Percentiles rank a stretch among this genome's conserved stretches.
phyloP scores from a whole-genome alignment of 345 rosid genomes.

The Stellera chamaejasme region DNA sequence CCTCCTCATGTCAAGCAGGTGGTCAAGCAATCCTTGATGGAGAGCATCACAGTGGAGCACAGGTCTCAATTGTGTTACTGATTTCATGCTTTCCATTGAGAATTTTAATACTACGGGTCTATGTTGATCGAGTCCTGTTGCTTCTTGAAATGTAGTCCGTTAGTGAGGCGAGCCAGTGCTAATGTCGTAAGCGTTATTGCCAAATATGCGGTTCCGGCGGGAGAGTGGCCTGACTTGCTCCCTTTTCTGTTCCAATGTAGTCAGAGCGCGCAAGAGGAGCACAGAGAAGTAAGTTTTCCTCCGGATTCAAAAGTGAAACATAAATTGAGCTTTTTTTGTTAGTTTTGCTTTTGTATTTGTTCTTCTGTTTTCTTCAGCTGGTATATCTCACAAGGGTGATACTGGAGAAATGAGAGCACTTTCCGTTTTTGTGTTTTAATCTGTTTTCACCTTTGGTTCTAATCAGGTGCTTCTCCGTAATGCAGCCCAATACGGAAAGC shows the following conservation, averaged over 20 bases:
- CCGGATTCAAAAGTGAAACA: background rate
- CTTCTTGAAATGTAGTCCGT: conserved; percentile 37
- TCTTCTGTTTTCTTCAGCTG: background rate
- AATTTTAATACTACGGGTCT: background rate
- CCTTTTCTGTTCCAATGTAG: conserved; percentile 88
- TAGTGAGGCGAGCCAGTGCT: conserved; percentile 96
- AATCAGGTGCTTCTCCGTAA: too few relatives aligned
- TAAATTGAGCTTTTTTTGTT: background rate
- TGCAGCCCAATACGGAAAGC: too few relatives aligned
- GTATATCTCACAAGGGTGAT: too few relatives aligned
- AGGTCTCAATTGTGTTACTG: conserved; percentile 33
- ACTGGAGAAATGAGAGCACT: too few relatives aligned
- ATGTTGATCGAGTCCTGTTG: background rate
- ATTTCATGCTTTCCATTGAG: background rate
- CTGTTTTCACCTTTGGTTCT: too few relatives aligned
- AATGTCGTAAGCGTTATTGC: conserved; percentile 94
- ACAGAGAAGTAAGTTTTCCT: conserved; percentile 65
- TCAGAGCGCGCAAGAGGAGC: conserved; percentile 96
- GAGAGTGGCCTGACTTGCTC: conserved; percentile 96
- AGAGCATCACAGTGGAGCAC: conserved; percentile 91
- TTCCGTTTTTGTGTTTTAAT: background rate
- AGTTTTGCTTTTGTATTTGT: too few relatives aligned
- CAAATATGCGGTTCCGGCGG: conserved; percentile 88
- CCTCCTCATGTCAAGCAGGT: conserved; percentile 68
- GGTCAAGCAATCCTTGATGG: conserved; percentile 83